These are phyloP conservation scores for Vitis hybrid DNA, from an alignment of 177 flowering plant genomes.

Conservation along the genomic window DNA sequence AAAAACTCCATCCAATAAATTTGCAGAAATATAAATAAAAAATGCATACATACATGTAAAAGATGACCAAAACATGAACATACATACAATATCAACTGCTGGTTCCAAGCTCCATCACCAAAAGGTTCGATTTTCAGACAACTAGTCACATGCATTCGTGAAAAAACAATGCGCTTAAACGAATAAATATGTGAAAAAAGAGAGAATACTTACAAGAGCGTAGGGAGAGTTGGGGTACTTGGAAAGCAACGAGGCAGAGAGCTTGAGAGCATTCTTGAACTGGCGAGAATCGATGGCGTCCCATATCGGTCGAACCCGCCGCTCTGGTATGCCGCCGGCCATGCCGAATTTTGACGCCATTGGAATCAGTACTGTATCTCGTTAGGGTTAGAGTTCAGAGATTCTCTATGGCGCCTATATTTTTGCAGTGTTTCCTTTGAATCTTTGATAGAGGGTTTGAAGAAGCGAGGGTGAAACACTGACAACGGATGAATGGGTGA, in stretches of 20 bases:
- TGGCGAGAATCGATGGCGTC: conserved; percentile 94
- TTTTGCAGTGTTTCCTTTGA: too few species aligned
- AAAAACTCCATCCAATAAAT: too few species aligned
- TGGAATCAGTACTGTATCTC: conserved; percentile 9
- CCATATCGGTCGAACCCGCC: conserved; percentile 93
- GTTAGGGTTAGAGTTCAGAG: neutral
- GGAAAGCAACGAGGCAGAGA: conserved; percentile 52
- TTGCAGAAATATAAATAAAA: too few species aligned
- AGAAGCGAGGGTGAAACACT: neutral
- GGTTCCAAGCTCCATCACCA: too few species aligned
- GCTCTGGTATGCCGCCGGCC: conserved; percentile 94
- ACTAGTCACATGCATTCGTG: too few species aligned
- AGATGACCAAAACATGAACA: too few species aligned
- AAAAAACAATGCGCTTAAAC: neutral
- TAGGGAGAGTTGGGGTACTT: conserved; percentile 83
- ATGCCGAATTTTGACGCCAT: conserved; percentile 83
- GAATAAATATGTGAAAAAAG: neutral
- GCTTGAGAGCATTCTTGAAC: conserved; percentile 84
- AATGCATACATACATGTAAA: too few species aligned
- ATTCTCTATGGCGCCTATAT: too few species aligned
- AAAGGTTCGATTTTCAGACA: too few species aligned
- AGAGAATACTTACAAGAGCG: conserved; percentile 60
- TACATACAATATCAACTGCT: too few species aligned
- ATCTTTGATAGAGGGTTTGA: neutral
- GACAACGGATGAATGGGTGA: neutral